phyloP scores from a whole-genome alignment of 2,329 filamentous ascomycete species.

The Amauroascus niger region DNA sequence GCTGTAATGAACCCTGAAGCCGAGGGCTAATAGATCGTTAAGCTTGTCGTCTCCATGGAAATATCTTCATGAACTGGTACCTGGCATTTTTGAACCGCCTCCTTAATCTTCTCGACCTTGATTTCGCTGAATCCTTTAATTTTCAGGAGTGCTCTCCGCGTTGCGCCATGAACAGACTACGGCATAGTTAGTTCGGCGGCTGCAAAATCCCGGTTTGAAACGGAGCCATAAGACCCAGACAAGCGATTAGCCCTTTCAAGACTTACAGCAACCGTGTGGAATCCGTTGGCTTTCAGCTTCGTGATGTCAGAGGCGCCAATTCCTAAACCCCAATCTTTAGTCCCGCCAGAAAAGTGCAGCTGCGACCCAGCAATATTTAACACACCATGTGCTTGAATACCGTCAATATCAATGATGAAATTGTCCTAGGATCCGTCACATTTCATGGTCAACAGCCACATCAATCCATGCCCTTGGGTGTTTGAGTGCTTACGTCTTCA shows the following conservation, averaged over 20 bases:
- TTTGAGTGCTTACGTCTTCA: slow-evolving; percentile 26
- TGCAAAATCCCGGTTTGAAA: neutral
- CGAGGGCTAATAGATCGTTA: slow-evolving; percentile 41
- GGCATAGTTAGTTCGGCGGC: neutral
- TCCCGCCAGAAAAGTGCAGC: neutral
- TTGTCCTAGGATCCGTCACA: slow-evolving; percentile 31
- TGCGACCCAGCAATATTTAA: neutral
- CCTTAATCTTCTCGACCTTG: slow-evolving; percentile 62
- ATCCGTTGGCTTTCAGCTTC: slow-evolving; percentile 54
- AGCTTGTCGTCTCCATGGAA: neutral
- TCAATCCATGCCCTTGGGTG: neutral
- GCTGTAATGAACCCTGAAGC: slow-evolving; percentile 56
- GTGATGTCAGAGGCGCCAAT: slow-evolving; percentile 56
- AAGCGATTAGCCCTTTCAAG: neutral
- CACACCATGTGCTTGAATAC: slow-evolving; percentile 54
- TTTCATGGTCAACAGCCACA: neutral
- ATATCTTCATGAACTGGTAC: slow-evolving; percentile 26
- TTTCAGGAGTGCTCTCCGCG: slow-evolving; percentile 51
- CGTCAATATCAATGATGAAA: slow-evolving; percentile 57
- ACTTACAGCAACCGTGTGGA: slow-evolving; percentile 53
- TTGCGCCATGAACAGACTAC: slow-evolving; percentile 52
- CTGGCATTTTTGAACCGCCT: slow-evolving; percentile 53
- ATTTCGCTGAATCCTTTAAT: slow-evolving; percentile 62
- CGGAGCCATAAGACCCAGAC: neutral
- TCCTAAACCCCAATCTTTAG: slow-evolving; percentile 32